Evolutionary conservation across 2,329 filamentous ascomycete species (phyloP), one percentile per base, ranked within the genome.

Genomic region (Fusarium setosum): DNA sequence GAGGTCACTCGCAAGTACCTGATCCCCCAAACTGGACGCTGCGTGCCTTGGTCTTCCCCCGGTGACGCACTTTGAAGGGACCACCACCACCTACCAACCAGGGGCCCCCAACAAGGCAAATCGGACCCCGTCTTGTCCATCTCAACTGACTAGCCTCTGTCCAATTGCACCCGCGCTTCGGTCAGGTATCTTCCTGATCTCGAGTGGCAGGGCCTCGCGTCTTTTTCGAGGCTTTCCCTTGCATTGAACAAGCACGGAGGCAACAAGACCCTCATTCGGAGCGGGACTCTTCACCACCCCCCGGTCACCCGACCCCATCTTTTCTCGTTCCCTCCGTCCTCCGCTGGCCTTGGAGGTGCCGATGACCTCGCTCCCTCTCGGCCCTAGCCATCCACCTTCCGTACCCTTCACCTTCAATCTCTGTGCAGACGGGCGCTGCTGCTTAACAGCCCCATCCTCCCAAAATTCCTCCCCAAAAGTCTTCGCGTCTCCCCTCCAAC

Each of bases 381-480:
- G 65, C 53, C 58, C 67, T 67, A 50, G 59, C 60, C 35, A 55
- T 67, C 66, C 64, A 68, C 54, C 61, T 62, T 67, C 67, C 69
- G 73, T 70, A 72, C 74, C 75, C 72, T 74, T 73, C 73, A 76
- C 71, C 71, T 71, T 68, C 70, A 73, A 69, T 71, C 73, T 67
- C 68, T 75, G 73, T 80, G 84, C 84, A 81, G 86, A 84, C 79
- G 81, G 87, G 90, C 86, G 90, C 90, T 92, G 90, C 89, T 89
- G 87, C 85, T 80, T 80, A 81, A 86, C 91, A 94, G 92, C 92
- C 90, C 85, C 85, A 79, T 77, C 81, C 83, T 84, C 84, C 86
- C 93, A 97, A 88, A 81, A 97, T 97, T 97, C 87, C 92, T 88
- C 85, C 89, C 76, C 82, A 86, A 86, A 85, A 81, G 70, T 84